Evolutionary conservation across 1,284 basidiomycete genomes (phyloP).

Genomic region (Ganoderma meredithae): DNA sequence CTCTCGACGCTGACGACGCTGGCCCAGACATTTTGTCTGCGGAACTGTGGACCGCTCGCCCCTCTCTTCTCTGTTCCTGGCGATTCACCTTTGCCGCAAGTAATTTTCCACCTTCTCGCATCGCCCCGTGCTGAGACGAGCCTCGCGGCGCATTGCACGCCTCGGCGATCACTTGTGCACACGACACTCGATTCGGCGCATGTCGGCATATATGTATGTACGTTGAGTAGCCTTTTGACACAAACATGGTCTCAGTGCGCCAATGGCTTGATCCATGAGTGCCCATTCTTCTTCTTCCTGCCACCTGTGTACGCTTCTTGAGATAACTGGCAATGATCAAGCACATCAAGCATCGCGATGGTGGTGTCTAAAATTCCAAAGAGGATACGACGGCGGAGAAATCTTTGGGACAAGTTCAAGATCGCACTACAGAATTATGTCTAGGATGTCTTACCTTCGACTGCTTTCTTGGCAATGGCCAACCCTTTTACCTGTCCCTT

Average conservation of each 20-base stretch:
- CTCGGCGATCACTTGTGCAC: neutral
- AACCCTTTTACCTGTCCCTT: slow-evolving; percentile 40
- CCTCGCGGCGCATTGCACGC: neutral
- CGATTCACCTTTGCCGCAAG: neutral
- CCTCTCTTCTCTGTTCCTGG: neutral
- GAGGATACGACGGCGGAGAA: slow-evolving; percentile 12
- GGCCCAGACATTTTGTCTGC: neutral
- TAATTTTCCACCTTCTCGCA: neutral
- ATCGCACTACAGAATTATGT: no score
- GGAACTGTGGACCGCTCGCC: neutral
- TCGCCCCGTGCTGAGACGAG: neutral
- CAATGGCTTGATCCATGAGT: neutral
- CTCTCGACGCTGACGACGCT: neutral
- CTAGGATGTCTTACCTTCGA: slow-evolving; percentile 34
- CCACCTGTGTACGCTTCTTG: neutral
- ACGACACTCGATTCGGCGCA: neutral
- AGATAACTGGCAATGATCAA: no score
- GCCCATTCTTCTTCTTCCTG: neutral
- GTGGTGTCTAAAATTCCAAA: neutral
- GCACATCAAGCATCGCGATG: neutral
- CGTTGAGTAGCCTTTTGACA: neutral
- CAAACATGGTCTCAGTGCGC: neutral
- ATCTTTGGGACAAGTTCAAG: slow-evolving; percentile 2
- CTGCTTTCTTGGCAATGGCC: slow-evolving; percentile 41
- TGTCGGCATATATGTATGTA: neutral